phyloP scores from a whole-genome alignment of 2,329 filamentous ascomycete species.

The Tolypocladium tropicale region DNA sequence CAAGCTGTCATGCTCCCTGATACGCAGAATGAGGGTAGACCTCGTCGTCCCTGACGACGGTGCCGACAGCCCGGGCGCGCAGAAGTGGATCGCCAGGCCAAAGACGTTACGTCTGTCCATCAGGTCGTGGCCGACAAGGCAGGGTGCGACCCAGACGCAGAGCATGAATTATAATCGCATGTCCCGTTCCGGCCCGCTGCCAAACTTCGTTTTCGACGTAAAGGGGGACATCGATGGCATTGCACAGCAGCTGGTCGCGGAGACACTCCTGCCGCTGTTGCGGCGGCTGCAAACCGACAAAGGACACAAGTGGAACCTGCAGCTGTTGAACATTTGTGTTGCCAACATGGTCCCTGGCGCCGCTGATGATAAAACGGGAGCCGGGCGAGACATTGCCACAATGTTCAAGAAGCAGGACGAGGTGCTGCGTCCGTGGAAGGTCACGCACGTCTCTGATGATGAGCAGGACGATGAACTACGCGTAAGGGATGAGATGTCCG shows the following conservation, averaged over 20 bases:
- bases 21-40: constrained; percentile 71
- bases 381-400: constrained; percentile 65
- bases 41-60: constrained; percentile 45
- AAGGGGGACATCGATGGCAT: constrained; percentile 46
- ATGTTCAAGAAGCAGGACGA: constrained; percentile 76
- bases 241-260: constrained; percentile 58
- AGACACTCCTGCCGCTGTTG: constrained; percentile 62
- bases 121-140: constrained; percentile 38
- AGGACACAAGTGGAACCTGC: constrained; percentile 62
- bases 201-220: constrained; percentile 61
- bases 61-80: constrained; percentile 18
- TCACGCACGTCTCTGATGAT: constrained; percentile 24
- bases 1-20: constrained; percentile 57
- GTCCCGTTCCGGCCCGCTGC: constrained; percentile 66
- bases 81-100: constrained; percentile 67
- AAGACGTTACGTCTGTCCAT: constrained; percentile 75
- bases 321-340: constrained; percentile 76
- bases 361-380: constrained; percentile 36
- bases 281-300: constrained; percentile 60
- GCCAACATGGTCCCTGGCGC: constrained; percentile 66
- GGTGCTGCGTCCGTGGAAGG: constrained; percentile 55
- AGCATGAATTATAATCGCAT: constrained; percentile 57
- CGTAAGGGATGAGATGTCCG: constrained; percentile 2
- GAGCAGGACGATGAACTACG: constrained; percentile 15
- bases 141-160: constrained; percentile 34